Evolutionary conservation across 2,329 filamentous ascomycete genomes (phyloP).

Genomic region (Aspergillus flavus): DNA sequence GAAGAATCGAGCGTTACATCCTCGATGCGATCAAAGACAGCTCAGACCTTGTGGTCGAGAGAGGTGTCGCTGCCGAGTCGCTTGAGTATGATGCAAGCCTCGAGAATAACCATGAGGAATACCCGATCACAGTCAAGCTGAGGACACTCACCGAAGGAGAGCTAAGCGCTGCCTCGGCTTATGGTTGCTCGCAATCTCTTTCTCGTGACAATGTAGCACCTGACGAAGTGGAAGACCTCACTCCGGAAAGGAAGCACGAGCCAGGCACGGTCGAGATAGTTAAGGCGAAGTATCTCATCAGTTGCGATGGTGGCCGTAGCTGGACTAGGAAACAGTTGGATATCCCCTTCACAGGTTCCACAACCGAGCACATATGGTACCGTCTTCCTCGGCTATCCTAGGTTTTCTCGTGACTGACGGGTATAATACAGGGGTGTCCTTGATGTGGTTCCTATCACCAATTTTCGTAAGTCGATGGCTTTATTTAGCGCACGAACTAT

Average conservation of each 20-base stretch:
- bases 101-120: conserved; percentile 52
- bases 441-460: conserved; percentile 55
- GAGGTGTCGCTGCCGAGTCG: conserved; percentile 59
- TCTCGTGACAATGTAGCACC: conserved; percentile 62
- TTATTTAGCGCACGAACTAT: neutral
- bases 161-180: conserved; percentile 40
- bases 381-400: neutral
- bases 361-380: conserved; percentile 41
- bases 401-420: neutral
- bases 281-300: conserved; percentile 64
- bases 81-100: conserved; percentile 57
- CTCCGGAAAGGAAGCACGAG: conserved; percentile 22
- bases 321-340: conserved; percentile 63
- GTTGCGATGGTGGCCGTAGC: conserved; percentile 67
- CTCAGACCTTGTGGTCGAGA: conserved; percentile 59
- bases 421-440: conserved; percentile 37
- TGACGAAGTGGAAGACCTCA: conserved; percentile 60
- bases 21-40: conserved; percentile 61
- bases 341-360: conserved; percentile 57
- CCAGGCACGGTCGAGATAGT: conserved; percentile 42
- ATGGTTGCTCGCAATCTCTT: conserved; percentile 54
- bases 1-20: conserved; percentile 69
- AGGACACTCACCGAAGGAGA: conserved; percentile 62
- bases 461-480: conserved; percentile 49
- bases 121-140: conserved; percentile 64